A percentile compares a stretch with the other conserved stretches of the same genome.
phyloP scores from a whole-genome alignment of 768 basidiomycete species.

The Chalciporus piperatus region DNA sequence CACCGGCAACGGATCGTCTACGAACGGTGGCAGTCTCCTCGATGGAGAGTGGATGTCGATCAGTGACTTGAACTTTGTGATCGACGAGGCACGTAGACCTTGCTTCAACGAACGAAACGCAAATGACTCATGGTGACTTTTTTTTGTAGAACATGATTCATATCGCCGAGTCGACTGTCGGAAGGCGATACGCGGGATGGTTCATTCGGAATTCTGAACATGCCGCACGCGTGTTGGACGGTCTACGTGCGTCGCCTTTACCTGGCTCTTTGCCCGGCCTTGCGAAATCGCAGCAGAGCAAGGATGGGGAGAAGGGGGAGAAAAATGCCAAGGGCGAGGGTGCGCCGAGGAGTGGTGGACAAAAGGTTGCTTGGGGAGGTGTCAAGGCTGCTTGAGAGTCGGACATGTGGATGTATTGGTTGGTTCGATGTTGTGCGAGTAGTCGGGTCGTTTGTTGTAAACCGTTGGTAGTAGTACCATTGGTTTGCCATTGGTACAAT shows the following conservation, averaged over 20 bases:
- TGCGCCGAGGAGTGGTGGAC: constrained; percentile 40
- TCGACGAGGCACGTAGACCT: constrained; percentile 72
- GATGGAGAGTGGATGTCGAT: constrained; percentile 86
- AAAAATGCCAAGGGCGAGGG: constrained; percentile 28
- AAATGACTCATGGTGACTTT: not conserved
- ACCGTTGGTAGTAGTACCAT: too few relatives aligned
- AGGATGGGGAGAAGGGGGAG: constrained; percentile 20
- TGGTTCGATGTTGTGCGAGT: not conserved
- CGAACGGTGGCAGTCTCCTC: constrained; percentile 52
- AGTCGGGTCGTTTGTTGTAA: too few relatives aligned
- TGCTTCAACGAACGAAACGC: not conserved
- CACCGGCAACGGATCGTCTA: constrained; percentile 13
- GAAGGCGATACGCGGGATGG: constrained; percentile 92
- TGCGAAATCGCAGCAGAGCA: constrained; percentile 12
- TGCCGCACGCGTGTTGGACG: constrained; percentile 82
- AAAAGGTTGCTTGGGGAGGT: constrained; percentile 56
- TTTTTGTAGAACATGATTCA: constrained; percentile 85
- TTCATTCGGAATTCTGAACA: constrained; percentile 96
- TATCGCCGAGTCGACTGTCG: constrained; percentile 92
- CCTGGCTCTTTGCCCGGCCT: constrained; percentile 28
- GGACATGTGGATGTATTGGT: not conserved
- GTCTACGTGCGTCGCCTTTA: constrained; percentile 58
- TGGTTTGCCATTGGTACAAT: too few relatives aligned
- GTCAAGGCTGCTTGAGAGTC: constrained; percentile 28
- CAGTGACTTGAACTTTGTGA: constrained; percentile 94